These are phyloP conservation scores for Phyllosticta paracitricarpa DNA, from an alignment of 2,329 filamentous ascomycete genomes.

Conservation along the genomic window DNA sequence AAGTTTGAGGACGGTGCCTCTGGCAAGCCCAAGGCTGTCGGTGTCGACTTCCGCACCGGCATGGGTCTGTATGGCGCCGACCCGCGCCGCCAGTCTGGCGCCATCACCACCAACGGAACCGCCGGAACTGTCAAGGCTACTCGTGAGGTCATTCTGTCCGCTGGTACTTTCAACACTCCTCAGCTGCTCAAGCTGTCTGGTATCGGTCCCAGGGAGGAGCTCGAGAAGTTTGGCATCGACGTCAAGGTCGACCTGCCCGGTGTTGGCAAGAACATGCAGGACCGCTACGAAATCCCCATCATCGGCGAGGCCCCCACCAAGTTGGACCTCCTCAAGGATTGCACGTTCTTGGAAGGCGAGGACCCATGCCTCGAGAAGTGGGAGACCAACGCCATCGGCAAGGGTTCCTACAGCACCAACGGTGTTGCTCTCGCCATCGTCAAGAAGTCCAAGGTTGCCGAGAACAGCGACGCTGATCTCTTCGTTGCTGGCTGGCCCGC, in stretches of 20 bases:
- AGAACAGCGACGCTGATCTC: conserved; percentile 33
- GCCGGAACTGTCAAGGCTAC: conserved; percentile 33
- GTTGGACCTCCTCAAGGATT: conserved; percentile 21
- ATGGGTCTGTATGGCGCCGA: conserved; percentile 30
- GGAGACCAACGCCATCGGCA: conserved; percentile 19
- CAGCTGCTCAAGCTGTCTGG: conserved; percentile 57
- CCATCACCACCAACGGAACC: conserved; percentile 22
- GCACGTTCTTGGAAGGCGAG: conserved; percentile 26
- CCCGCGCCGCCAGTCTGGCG: conserved; percentile 18
- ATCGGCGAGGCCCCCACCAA: conserved; percentile 36
- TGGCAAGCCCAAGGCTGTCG: conserved; percentile 21
- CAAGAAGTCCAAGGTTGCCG: conserved; percentile 29
- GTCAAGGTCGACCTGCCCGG: conserved; percentile 48
- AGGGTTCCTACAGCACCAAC: conserved; percentile 39
- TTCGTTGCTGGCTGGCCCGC: conserved; percentile 47
- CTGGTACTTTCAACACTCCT: conserved; percentile 52
- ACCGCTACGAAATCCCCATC: conserved; percentile 48
- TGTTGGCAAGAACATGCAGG: conserved; percentile 55
- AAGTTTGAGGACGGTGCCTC: conserved; percentile 51
- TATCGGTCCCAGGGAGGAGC: conserved; percentile 47
- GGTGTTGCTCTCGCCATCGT: conserved; percentile 45
- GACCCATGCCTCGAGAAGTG: conserved; percentile 33
- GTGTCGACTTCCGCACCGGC: conserved; percentile 35
- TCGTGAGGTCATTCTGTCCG: conserved; percentile 38
- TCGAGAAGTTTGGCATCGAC: conserved; percentile 44